phyloP scores from a whole-genome alignment of 768 basidiomycete genomes.

The Ephemerocybe angulata region DNA sequence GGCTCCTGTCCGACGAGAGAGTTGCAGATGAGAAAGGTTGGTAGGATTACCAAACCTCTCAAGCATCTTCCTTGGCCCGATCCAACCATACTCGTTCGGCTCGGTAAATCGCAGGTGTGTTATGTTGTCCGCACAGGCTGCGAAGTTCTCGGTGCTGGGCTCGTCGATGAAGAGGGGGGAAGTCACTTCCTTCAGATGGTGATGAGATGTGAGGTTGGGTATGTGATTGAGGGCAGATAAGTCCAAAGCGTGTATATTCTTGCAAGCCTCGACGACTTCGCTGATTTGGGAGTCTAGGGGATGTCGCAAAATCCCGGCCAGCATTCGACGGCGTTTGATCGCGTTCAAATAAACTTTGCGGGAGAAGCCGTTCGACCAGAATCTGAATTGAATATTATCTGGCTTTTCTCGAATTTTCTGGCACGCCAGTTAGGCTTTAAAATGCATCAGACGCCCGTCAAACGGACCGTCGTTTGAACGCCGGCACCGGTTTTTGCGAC shows the following conservation, averaged over 20 bases:
- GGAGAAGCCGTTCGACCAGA: too few relatives aligned
- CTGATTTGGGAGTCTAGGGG: conserved; percentile 15
- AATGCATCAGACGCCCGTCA: too few relatives aligned
- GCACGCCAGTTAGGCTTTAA: too few relatives aligned
- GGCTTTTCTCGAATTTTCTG: too few relatives aligned
- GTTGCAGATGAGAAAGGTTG: conserved; percentile 36
- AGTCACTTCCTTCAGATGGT: conserved; percentile 23
- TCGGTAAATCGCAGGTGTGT: conserved; percentile 39
- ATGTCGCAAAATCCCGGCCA: too few relatives aligned
- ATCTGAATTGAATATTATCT: too few relatives aligned
- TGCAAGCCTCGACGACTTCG: conserved; percentile 31
- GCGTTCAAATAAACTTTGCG: too few relatives aligned
- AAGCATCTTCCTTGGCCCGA: conserved; percentile 31
- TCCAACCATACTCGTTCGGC: conserved; percentile 31
- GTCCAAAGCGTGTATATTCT: conserved; percentile 28
- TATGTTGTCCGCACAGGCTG: conserved; percentile 17
- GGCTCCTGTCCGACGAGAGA: conserved; percentile 37
- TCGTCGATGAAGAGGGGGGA: conserved; percentile 25
- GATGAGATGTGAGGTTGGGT: conserved; percentile 9
- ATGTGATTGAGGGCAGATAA: conserved; percentile 20
- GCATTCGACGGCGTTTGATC: too few relatives aligned
- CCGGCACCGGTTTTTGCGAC: too few relatives aligned
- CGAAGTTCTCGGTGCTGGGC: conserved; percentile 2
- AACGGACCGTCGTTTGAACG: too few relatives aligned
- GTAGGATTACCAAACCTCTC: conserved; percentile 30